Base-by-base conservation (phyloP, 805 yeast genomes). In the Middelhovenomyces tepae region DNA sequence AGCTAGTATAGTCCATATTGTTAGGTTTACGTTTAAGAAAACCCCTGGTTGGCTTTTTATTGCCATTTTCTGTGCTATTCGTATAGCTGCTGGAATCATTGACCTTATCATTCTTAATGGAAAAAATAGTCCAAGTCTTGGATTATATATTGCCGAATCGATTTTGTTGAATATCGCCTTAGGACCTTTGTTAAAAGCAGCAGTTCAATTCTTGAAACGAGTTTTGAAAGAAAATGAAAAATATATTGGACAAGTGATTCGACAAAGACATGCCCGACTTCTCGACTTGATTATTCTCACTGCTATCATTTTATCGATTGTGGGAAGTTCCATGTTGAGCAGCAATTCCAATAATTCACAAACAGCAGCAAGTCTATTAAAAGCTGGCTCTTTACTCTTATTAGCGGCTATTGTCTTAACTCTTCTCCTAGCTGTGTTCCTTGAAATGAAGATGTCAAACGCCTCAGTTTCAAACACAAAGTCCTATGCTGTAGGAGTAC, bases 131-230 rank as follows among this genome's bases (percentile, higher is more conserved):
- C 42, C 42, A 5, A 16, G 26, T 11, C 9, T 11, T 5, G 34
- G 27, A 18, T 16, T 32, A 8, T 17, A 38, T 13, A 28, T 26
- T 4, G 33, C 31, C 15, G 41, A 39, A 7, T 24, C 32, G 16
- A 27, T 40, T 4, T 15, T 38, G 30, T 17, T 24, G 7, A 27
- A 37, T 9, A 38, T 40, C 17, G 24, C 42, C 4, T 27, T 35
- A 4, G 42, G 40, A 15, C 44, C 44, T 2, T 31, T 40, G 5
- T 33, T 31, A 27, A 22, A 21, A 15, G 37, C 42, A 2, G 36
- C 36, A 5, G 22, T 40, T 17, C 36, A 31, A 4, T 38, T 40
- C 19, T 25, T 40, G 17, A 22, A 18, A 26, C n/a, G 31, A 27
- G n/a, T 10, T 22, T 28, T 8, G 26, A 28, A 14, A 11, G 32